Percentiles rank a stretch among this genome's conserved stretches.
phyloP scores from a whole-genome alignment of 2,329 filamentous ascomycete genomes.

The Monosporascus sp. region DNA sequence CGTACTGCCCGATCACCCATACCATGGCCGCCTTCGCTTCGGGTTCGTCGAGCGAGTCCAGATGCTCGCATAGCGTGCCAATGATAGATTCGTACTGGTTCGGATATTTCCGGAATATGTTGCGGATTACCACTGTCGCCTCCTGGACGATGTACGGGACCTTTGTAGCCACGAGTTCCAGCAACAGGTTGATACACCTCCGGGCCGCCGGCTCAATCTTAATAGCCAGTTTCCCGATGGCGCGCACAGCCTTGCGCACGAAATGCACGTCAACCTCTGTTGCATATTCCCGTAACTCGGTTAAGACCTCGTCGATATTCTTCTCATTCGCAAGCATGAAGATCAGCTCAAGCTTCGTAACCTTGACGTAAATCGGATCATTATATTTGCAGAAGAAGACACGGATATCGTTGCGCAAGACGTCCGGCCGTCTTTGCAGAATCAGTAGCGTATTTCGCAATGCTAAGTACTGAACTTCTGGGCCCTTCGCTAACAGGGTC shows the following conservation, averaged over 20 bases:
- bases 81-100: conserved; percentile 99
- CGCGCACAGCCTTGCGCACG: conserved; percentile 92
- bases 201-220: conserved; percentile 94
- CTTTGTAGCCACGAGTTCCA: conserved; percentile 95
- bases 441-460: conserved; percentile 91
- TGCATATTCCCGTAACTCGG: conserved; percentile 91
- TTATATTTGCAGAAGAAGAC: conserved; percentile 99
- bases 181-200: conserved; percentile 84
- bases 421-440: conserved; percentile 85
- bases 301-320: conserved; percentile 93
- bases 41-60: conserved; percentile 93
- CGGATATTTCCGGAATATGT: conserved; percentile 98
- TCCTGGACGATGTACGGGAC: conserved; percentile 98
- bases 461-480: conserved; percentile 96
- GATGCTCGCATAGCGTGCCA: conserved; percentile 86
- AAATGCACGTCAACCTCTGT: conserved; percentile 99
- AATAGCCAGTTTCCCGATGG: conserved; percentile 96
- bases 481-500: conserved; percentile 89
- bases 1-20: conserved; percentile 98
- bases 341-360: conserved; percentile 96
- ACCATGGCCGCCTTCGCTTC: conserved; percentile 98
- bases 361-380: conserved; percentile 98
- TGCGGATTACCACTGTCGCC: conserved; percentile 95
- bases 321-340: conserved; percentile 97
- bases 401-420: conserved; percentile 90